Base-by-base conservation (phyloP, 805 yeast species). In the Yarrowia porcina region DNA sequence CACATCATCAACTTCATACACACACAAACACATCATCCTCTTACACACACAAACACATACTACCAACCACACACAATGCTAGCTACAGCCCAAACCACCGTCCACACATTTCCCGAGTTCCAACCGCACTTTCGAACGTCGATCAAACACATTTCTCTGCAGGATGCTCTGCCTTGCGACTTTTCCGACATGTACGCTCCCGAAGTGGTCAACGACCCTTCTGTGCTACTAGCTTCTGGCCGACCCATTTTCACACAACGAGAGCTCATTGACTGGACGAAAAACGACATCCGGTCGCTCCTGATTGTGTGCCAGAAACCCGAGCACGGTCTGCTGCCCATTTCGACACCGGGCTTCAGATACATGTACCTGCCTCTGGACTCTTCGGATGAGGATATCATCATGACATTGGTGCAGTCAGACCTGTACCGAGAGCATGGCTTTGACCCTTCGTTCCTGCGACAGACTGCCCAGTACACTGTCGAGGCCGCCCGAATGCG, bases 371-470 rank as follows among this genome's bases (percentile, higher is more conserved):
- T 88, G 25, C 89, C 90, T 2, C 73, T 84, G 57, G 73, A 76
- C 69, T 75, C 84, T 11, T 66, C 81, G 5, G 86, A 85, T 70
- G 67, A 67, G 11, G 74, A 75, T 21, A 80, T 86, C 11, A 78
- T 81, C 23, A 73, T 78, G 35, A 76, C 79, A 0, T 73, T 87
- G 63, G 85, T 82, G 3, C 71, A 75, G 28, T 81, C 87, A 1
- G 90, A 87, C 68, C 75, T 88, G n/a, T 88, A 87, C 72, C 72
- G 75, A 67, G 93, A 88, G 70, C 83, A 86, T 33, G 79, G 81
- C 61, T 77, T 85, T 60, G 87, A 84, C 67, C 67, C 70, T 39
- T 77, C 75, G 32, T 86, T 86, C 69, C 78, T 83, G 66, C 67
- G 76, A 11, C 84, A 83, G 62, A 83, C 88, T 17, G 92, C 91